Evolutionary conservation across 2,329 filamentous ascomycete species (phyloP).

Genomic region (Microcera coccophila): DNA sequence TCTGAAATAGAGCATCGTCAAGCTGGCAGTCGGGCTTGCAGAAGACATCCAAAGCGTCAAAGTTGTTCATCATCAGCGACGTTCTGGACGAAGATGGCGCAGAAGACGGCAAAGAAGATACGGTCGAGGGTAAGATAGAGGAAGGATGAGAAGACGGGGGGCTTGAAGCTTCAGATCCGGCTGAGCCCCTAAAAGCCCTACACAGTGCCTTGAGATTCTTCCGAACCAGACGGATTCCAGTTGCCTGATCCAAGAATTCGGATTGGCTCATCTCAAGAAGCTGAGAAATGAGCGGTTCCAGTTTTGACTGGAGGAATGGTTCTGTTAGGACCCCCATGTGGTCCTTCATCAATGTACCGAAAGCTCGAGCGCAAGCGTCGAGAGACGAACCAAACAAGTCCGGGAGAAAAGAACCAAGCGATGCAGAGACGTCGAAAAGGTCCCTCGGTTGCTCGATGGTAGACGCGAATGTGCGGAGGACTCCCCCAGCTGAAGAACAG

Average conservation of each 20-base stretch:
- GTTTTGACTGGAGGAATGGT: too few relatives aligned
- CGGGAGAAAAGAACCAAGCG: slow-evolving; percentile 25
- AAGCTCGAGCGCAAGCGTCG: slow-evolving; percentile 30
- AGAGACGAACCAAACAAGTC: slow-evolving; percentile 29
- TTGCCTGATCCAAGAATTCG: slow-evolving; percentile 26
- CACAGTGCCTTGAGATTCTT: slow-evolving; percentile 30
- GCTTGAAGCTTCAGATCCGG: slow-evolving; percentile 16
- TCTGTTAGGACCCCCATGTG: too few relatives aligned
- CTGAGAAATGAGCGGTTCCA: slow-evolving; percentile 23
- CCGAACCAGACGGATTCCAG: slow-evolving; percentile 20
- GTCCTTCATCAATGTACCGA: slow-evolving; percentile 27
- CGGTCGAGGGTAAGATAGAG: slow-evolving; percentile 16
- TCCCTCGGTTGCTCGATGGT: slow-evolving; percentile 20
- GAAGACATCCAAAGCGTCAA: slow-evolving; percentile 21
- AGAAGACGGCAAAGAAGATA: slow-evolving; percentile 19
- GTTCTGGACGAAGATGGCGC: slow-evolving; percentile 22
- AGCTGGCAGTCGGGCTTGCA: slow-evolving; percentile 25
- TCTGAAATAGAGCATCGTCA: slow-evolving; percentile 20
- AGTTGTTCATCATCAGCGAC: too few relatives aligned
- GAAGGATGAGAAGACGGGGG: slow-evolving; percentile 15
- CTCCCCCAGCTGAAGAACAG: slow-evolving; percentile 27
- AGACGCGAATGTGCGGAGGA: slow-evolving; percentile 23
- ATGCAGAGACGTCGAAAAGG: slow-evolving; percentile 13
- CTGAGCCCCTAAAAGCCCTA: slow-evolving; percentile 16
- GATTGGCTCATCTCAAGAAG: slow-evolving; percentile 28